Conservation (phyloP, 108 stramenopile genomes). For the Nitzschia sp. region DNA sequence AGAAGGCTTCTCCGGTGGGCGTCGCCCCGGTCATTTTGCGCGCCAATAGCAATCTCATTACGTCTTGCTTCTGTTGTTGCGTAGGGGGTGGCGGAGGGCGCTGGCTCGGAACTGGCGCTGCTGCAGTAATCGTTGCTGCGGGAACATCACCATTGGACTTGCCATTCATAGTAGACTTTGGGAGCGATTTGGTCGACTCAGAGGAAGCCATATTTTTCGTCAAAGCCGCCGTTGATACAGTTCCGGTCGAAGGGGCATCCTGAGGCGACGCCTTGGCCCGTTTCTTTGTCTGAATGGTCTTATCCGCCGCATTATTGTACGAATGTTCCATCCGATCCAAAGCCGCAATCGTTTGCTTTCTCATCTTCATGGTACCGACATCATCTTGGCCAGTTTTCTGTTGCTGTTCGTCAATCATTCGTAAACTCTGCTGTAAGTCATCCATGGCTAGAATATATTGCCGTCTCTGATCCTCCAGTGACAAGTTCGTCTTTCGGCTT, state of each 20-base stretch:
- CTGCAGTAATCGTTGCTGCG: neutral
- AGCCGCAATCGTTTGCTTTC: neutral
- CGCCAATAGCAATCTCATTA: conserved; percentile 35
- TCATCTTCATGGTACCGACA: neutral
- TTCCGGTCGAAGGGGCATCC: neutral
- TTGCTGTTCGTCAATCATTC: conserved; percentile 11
- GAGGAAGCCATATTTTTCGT: neutral
- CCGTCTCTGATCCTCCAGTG: neutral
- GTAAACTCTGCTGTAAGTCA: conserved; percentile 37
- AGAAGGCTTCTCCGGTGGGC: conserved; percentile 64
- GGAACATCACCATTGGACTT: neutral
- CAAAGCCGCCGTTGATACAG: neutral
- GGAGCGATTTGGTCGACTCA: neutral
- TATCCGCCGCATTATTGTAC: neutral
- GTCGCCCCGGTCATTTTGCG: conserved; percentile 25
- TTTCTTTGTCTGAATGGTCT: neutral
- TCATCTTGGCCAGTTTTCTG: neutral
- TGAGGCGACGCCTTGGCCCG: neutral
- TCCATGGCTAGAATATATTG: conserved; percentile 26
- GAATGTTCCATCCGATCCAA: conserved; percentile 1
- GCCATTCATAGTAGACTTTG: neutral
- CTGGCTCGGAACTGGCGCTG: neutral
- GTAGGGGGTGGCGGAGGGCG: neutral
- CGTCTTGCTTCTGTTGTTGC: conserved; percentile 28
- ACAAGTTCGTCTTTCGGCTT: neutral